These are phyloP conservation scores for Chondrus crispus DNA, from an alignment of 23 red algal genomes.

Conservation along the genomic window DNA sequence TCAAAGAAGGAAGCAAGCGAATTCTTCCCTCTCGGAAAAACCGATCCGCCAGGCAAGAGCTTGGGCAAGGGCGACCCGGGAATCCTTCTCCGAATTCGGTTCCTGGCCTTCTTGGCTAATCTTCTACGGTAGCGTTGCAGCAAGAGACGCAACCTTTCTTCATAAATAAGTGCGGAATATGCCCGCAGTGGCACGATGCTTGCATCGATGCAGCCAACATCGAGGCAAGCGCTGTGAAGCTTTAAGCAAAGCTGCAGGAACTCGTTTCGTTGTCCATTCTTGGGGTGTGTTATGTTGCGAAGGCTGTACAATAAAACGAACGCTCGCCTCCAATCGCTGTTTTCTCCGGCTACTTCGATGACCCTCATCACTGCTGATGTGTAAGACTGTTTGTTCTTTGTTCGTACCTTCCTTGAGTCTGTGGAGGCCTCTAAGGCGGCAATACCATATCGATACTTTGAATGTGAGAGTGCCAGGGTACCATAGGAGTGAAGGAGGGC, in stretches of 20 bases:
- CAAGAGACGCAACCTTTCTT: constrained; percentile 63
- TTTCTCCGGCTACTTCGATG: constrained; percentile 31
- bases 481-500: constrained; percentile 60
- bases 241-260: constrained; percentile 54
- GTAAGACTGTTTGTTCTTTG: constrained; percentile 30
- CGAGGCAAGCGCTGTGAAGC: constrained; percentile 35
- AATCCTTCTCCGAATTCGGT: constrained; percentile 38
- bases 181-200: constrained; percentile 68
- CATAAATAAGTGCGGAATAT: constrained; percentile 53
- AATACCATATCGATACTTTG: constrained; percentile 75
- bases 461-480: constrained; percentile 8
- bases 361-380: constrained; percentile 26
- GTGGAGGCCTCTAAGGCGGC: constrained; percentile 57
- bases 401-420: constrained; percentile 38
- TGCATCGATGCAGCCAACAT: constrained; percentile 71
- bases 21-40: constrained; percentile 38
- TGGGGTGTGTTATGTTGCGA: constrained; percentile 35
- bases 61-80: constrained; percentile 37
- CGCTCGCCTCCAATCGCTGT: constrained; percentile 62
- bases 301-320: constrained; percentile 45
- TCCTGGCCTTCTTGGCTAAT: constrained; percentile 49
- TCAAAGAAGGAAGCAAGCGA: constrained; percentile 56
- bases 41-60: constrained; percentile 23
- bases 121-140: constrained; percentile 46
- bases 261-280: constrained; percentile 63